Conservation (phyloP, 495 filamentous ascomycete genomes). For the Acidomyces sp. region DNA sequence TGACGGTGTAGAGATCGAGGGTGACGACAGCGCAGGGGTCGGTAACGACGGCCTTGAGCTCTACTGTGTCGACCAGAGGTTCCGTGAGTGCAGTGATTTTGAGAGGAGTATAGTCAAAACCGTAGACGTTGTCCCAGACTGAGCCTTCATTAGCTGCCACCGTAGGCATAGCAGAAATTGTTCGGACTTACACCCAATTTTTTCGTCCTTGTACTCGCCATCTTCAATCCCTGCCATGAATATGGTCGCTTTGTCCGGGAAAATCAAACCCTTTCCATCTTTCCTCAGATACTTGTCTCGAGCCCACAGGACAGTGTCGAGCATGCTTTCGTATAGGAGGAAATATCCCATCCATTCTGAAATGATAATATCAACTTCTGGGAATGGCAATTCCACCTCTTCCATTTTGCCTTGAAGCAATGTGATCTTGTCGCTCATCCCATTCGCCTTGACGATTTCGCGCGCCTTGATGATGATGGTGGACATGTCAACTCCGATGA, state of each 20-base stretch:
- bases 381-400: slow-evolving; percentile 76
- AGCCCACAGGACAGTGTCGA: slow-evolving; percentile 89
- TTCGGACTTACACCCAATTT: slow-evolving; percentile 57
- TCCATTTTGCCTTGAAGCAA: slow-evolving; percentile 93
- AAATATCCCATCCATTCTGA: slow-evolving; percentile 99
- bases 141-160: slow-evolving; percentile 5
- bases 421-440: slow-evolving; percentile 71
- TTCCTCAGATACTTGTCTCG: slow-evolving; percentile 78
- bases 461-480: slow-evolving; percentile 91
- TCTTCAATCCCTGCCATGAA: slow-evolving; percentile 82
- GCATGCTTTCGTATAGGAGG: slow-evolving; percentile 95
- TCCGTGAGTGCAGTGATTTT: slow-evolving; percentile 67
- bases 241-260: slow-evolving; percentile 80
- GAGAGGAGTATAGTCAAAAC: slow-evolving; percentile 90
- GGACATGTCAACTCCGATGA: slow-evolving; percentile 94
- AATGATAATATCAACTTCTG: slow-evolving; percentile 94
- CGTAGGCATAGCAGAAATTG: neutral
- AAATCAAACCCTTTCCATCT: slow-evolving; percentile 59
- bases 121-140: slow-evolving; percentile 98
- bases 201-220: slow-evolving; percentile 78
- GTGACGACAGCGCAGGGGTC: slow-evolving; percentile 64
- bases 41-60: slow-evolving; percentile 65
- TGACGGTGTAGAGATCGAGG: slow-evolving; percentile 72
- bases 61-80: slow-evolving; percentile 68
- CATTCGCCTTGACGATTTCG: slow-evolving; percentile 79